Base-by-base conservation (phyloP, 2,329 filamentous ascomycete species). In the Fusarium xyrophilum region DNA sequence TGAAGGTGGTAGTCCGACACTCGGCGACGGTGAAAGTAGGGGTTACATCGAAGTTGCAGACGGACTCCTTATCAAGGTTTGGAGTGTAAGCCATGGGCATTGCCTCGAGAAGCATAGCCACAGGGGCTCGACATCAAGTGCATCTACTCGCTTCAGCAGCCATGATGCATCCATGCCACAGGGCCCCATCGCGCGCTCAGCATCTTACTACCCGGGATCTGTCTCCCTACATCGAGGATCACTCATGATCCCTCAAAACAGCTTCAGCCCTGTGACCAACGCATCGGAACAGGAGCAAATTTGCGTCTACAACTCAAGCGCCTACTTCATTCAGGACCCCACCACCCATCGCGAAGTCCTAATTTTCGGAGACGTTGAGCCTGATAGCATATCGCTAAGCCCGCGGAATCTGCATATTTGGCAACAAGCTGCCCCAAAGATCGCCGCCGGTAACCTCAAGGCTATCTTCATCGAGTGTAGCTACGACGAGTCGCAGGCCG, bases 391-490 rank as follows among this genome's bases (percentile, higher is more conserved):
- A 28, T 96, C 93, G 0, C 79, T 95, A 4, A 90, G 88, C 3
- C 93, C 95, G 2, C 89, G 94, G 27, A 98, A 96, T 69, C 81
- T 85, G n/a, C 83, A 84, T 17, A 88, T 99, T 17, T 99, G 96
- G 96, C 86, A 88, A 69, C 92, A 96, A 74, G 95, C 95, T 1
- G 95, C 94, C 0, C 91, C 91, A 12, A 97, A 96, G 76, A 89
- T 99, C 28, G 91, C 84, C 0, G 81, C 84, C 1, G 92, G 93
- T 3, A 83, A 85, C 7, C 84, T 99, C 1, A 86, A 85, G 0
- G 95, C 91, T 14, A 91, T 99, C 15, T 95, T 98, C 75, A 96
- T 99, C 72, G 96, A 99, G 82, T 98, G 95, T 78, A 97, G 93
- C 65, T 99, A 95, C 77, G 91, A 93, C 65, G 91, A 97, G 77